Evolutionary conservation across 2,329 filamentous ascomycete species (phyloP), one percentile per base, ranked within the genome.

Genomic region (Helotiales sp.): DNA sequence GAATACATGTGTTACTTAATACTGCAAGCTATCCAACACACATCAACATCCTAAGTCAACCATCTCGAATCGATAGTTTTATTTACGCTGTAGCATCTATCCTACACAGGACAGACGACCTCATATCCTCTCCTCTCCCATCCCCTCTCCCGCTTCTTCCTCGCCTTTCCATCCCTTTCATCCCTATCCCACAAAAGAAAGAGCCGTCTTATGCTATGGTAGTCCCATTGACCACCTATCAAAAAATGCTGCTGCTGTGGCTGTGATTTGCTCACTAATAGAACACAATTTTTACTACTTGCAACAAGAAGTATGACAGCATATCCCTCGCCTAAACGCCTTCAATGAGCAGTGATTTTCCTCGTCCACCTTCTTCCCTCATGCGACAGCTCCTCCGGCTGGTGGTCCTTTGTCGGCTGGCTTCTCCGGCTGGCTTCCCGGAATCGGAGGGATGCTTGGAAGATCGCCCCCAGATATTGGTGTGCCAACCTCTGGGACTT

Each of bases 401-500:
- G 72, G 69, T 15, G 75, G 73, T 50, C 69, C 67, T 50, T 75
- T 75, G 7, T 60, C 65, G 8, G 63, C 69, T 17, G 67, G 65
- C 22, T 61, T 61, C 4, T 71, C 67, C 5, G 69, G 64, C 50
- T 64, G 59, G 58, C 69, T 73, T 26, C 73, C 72, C 7, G 73
- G 73, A 37, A 74, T 72, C 1, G 67, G 69, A 13, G 75, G 71
- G 10, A 77, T 61, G n/a, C 68, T 69, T n/a, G 73, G 72, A 24
- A 75, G 15, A 22, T 68, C 64, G 1, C 68, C 65, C 37, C 58
- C 64, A 10, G 52, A 64, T n/a, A 64, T 43, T 15, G 47, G 50
- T 26, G 49, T 49, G 15, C 58, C 63, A n/a, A 72, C 45, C 15
- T 71, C 66, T 3, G 93, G 93, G 17, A 95, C 79, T 75, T 91